These are phyloP conservation scores for Euphorbia tirucalli DNA, from an alignment of 345 rosid genomes.

Conservation along the genomic window DNA sequence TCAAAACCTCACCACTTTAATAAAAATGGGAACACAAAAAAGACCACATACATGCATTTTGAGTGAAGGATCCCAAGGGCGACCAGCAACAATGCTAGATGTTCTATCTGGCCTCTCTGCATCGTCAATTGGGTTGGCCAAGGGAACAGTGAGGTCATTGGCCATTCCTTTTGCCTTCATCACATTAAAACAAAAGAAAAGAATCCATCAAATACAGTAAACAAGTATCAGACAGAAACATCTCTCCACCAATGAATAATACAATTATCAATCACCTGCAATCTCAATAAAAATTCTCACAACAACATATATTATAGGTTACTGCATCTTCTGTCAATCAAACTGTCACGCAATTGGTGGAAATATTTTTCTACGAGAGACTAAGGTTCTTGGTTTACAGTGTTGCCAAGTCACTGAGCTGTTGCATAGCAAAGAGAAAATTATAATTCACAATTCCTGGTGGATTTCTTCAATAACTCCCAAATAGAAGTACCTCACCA, in stretches of 20 bases:
- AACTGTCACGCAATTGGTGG: not conserved
- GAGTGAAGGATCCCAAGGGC: constrained; percentile 55
- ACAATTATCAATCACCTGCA: not conserved
- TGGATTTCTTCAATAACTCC: not conserved
- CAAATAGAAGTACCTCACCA: not conserved
- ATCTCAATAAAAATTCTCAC: not conserved
- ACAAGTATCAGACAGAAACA: not conserved
- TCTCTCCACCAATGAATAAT: not conserved
- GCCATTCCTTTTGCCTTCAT: constrained; percentile 45
- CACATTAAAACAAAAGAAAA: constrained; percentile 14
- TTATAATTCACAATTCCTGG: not conserved
- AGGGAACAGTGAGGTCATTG: constrained; percentile 36
- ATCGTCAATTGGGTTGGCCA: constrained; percentile 41
- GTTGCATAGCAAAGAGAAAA: not conserved
- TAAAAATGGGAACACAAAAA: constrained; percentile 4
- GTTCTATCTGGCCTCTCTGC: constrained; percentile 53
- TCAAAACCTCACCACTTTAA: not conserved
- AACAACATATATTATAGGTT: not conserved
- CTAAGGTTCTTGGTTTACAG: not conserved
- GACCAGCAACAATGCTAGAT: constrained; percentile 36
- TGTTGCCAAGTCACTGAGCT: not conserved
- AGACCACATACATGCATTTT: constrained; percentile 53
- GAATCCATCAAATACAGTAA: constrained; percentile 1
- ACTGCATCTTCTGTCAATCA: not conserved
- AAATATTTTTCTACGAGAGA: not conserved